Evolutionary conservation across 106 monocot genomes (phyloP), one percentile per base, ranked within the genome.

Genomic region (Dactylorhiza incarnata): DNA sequence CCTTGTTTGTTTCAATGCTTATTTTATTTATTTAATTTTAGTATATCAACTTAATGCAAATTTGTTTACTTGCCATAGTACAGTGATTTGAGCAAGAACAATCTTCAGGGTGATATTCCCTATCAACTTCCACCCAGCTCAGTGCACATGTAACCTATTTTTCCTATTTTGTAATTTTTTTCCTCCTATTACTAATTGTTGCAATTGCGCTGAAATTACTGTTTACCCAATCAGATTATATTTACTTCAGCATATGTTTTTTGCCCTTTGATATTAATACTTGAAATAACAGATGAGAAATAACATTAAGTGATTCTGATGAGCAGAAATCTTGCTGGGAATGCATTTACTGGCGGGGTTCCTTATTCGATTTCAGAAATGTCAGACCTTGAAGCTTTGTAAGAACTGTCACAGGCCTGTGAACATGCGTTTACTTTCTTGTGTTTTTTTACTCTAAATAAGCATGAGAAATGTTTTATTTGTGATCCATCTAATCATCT

Each of bases 41-140:
- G 26, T 49, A 51, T 81, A 78, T 68, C 66, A 71, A 79, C 81
- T 84, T 71, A 86, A 76, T 81, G 48, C 74, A 82, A 76, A 78
- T 83, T 73, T 63, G 37, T 81, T 78, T 82, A 11, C 85, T 87
- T 86, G 69, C 75, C 86, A 69, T 93, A 84, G 89, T 86, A 86
- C 94, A 94, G 97, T 83, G 97, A 97, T 77, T 46, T 97, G 78
- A 97, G 97, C 89, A 89, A 89, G 65, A 97, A 97, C 83, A 94
- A 97, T 49, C 78, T 97, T 79, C 81, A 87, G 12, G 94, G 94
- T 66, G 94, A 91, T 75, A 91, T 97, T 63, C 97, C 97, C 14
- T 97, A 97, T 77, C 97, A 94, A 74, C 97, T 97, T 78, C 97
- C 97, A 29, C 97, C 97, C 25, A 97, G 89, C 76, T 54, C 78